Percentiles rank a stretch among this genome's conserved stretches.
Evolutionary conservation across 768 basidiomycete genomes (phyloP).

Genomic region (Russula brevipes): DNA sequence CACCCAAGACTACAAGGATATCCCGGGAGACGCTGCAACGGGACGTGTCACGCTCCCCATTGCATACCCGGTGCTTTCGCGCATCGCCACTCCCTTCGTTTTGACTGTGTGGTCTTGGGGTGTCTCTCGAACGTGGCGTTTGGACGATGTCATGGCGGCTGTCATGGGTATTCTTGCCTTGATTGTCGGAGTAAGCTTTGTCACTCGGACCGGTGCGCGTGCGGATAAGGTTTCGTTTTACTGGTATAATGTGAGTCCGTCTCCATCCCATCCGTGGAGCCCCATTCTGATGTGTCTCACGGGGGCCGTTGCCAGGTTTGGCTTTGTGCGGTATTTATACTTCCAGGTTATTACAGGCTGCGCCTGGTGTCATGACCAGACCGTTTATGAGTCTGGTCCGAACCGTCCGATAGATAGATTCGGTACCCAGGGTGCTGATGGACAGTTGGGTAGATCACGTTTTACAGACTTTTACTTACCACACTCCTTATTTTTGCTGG

Average conservation of each 20-base stretch:
- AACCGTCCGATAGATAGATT: background rate
- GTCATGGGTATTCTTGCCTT: constrained; percentile 33
- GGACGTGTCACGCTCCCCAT: constrained; percentile 44
- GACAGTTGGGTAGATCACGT: background rate
- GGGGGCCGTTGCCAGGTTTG: constrained; percentile 8
- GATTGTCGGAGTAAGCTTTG: constrained; percentile 29
- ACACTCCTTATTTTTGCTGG: no score
- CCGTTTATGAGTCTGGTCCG: background rate
- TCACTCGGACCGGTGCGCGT: constrained; percentile 9
- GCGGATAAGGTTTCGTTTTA: constrained; percentile 26
- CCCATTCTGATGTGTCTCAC: background rate
- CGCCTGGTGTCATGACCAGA: constrained; percentile 1
- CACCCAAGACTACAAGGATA: constrained; percentile 46
- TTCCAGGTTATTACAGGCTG: constrained; percentile 23
- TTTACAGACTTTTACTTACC: no score
- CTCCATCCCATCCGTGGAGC: background rate
- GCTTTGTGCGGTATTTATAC: constrained; percentile 19
- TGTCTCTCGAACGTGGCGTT: constrained; percentile 35
- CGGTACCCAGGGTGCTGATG: background rate
- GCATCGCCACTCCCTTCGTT: constrained; percentile 32
- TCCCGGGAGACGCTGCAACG: constrained; percentile 38
- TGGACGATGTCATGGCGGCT: constrained; percentile 29
- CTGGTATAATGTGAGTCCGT: constrained; percentile 26
- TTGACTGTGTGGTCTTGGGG: constrained; percentile 38
- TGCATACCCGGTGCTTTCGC: constrained; percentile 35